Conservation (phyloP, 2,329 filamentous ascomycete species). For the Microdochium bolleyi region DNA sequence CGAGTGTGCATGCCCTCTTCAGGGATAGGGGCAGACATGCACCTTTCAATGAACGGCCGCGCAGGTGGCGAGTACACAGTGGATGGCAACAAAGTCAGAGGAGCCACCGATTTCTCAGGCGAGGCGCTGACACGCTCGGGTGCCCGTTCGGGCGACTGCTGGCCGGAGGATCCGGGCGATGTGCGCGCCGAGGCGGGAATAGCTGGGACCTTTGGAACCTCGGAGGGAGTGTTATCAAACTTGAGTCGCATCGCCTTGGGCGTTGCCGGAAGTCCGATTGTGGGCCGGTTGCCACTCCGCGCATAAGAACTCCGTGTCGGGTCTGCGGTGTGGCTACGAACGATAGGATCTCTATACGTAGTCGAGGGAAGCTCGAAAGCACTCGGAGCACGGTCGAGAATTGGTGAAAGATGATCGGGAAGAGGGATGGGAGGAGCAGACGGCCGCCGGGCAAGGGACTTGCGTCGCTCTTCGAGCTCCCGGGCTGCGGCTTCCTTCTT, state of each 20-base stretch:
- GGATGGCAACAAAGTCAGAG: slow-evolving; percentile 44
- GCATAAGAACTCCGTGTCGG: slow-evolving; percentile 46
- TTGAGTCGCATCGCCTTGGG: slow-evolving; percentile 85
- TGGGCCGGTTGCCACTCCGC: slow-evolving; percentile 34
- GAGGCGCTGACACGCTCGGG: slow-evolving; percentile 17
- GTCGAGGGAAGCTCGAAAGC: slow-evolving; percentile 35
- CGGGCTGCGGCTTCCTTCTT: slow-evolving; percentile 72
- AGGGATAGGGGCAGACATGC: slow-evolving; percentile 53
- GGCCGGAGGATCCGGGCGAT: slow-evolving; percentile 28
- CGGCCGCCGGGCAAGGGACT: slow-evolving; percentile 73
- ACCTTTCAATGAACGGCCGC: slow-evolving; percentile 43
- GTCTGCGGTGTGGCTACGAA: slow-evolving; percentile 59
- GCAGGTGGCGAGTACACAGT: slow-evolving; percentile 52
- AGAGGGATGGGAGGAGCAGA: slow-evolving; percentile 75
- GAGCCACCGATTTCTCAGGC: slow-evolving; percentile 14
- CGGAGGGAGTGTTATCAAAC: slow-evolving; percentile 49
- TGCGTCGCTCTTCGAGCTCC: slow-evolving; percentile 80
- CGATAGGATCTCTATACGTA: slow-evolving; percentile 36
- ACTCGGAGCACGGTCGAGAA: slow-evolving; percentile 19
- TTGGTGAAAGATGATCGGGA: slow-evolving; percentile 47
- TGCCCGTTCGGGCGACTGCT: slow-evolving; percentile 23
- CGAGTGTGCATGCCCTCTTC: slow-evolving; percentile 30
- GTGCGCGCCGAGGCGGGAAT: slow-evolving; percentile 42
- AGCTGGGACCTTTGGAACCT: slow-evolving; percentile 45
- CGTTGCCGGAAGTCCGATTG: slow-evolving; percentile 79